Base-by-base conservation (phyloP, 192 early-diverging fungal species). In the Linnemannia schmuckeri region DNA sequence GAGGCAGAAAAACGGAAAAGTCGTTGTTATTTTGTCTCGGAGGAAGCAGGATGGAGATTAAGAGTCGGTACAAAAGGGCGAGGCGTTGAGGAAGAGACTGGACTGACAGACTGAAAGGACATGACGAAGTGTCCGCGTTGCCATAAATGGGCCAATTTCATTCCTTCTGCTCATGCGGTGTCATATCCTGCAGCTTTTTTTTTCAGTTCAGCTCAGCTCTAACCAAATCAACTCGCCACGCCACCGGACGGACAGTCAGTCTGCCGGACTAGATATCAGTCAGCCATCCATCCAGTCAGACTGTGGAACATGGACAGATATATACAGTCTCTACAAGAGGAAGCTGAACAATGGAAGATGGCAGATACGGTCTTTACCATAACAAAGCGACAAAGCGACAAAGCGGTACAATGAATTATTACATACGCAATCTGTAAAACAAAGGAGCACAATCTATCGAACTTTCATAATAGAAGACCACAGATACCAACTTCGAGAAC, bases 121-220 rank as follows among this genome's bases (percentile, higher is more conserved):
- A 27, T 24, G 55, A n/a, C 61, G 27, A 66, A 66, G 27, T 8
- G 61, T 66, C 61, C 61, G 61, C 61, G 61, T 66, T 66, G 61
- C 61, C 61, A 15, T 30, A 66, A 66, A 66, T 66, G 61, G 61
- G 61, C 61, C 61, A 66, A 66, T 66, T 66, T 66, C 61, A 66
- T 33, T 33, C n/a, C 13, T 30, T 12, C 61, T 66, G 61, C 61
- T 66, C 61, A 66, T 66, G 61, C 61, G 61, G 61, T 66, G 61
- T 66, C 61, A 66, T 66, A 66, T 66, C 61, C 27, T 66, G 61
- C 61, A 66, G 61, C 30, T 52, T 52, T 33, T 66, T 66, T 30
- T 27, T 66, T 66, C 61, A 66, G 27, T 30, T 66, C 61, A 66
- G 61, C 61, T 66, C 61, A 20, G 49, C 49, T 52, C 49, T 52